Evolutionary conservation across 441 rosid species (phyloP), one percentile per base, ranked within the genome.

Genomic region (Melastoma candidum): DNA sequence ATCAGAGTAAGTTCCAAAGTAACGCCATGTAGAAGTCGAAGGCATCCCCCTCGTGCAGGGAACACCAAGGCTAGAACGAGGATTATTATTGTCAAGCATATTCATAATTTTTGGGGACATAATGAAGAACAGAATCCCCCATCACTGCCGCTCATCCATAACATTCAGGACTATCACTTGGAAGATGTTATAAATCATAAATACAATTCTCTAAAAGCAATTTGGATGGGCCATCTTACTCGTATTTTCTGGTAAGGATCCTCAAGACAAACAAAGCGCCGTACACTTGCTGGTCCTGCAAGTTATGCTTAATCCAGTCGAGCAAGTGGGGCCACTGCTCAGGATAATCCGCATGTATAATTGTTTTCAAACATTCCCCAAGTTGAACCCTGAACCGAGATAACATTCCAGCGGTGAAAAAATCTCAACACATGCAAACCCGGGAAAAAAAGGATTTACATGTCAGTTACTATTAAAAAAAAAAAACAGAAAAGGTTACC

Each of bases 361-460:
- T 80, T n/a, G 99, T 89, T 79, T 87, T 93, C 46, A 93, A 77
- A 73, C 99, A 89, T 75, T 85, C 97, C 13, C 99, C 99, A 74
- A 93, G 62, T 68, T 93, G 99, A 17, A 80, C 90, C 74, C 99
- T 93, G 77, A 48, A 60, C 24, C 66, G 5, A 2, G 29, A 51
- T 22, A 59, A 47, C 47, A 69, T 11, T 29, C 54, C 43, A 50
- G 45, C n/a, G 14, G 22, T 17, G 22, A 17, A 17, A 17, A 17
- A 17, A 17, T 17, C 22, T 17, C 22, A 17, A 17, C 22, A 17
- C 22, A 17, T 17, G 22, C 22, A 17, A 17, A 17, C 22, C 22
- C 22, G 22, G 22, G 22, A 17, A 17, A 17, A 17, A 17, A 17
- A 17, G 22, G 22, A 17, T 17, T 17, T 17, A 17, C 22, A 17